Conservation (phyloP, 208 protist species). For the Tetramitus jugosus region DNA sequence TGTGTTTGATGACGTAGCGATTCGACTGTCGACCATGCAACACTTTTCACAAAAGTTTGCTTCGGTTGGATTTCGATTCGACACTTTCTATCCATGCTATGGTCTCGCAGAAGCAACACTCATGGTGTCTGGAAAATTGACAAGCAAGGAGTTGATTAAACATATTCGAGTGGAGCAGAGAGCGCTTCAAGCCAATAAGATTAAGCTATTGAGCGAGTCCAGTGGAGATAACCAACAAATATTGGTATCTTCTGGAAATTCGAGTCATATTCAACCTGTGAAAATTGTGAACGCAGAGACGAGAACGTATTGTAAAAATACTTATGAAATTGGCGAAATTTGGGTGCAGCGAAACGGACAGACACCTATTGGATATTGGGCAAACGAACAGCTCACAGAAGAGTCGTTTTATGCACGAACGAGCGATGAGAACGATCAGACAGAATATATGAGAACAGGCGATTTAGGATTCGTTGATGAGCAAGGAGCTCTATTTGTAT, state of each 20-base stretch:
- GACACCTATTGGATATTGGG: neutral
- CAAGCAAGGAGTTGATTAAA: too few relatives aligned
- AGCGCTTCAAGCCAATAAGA: neutral
- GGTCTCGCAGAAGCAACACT: slow-evolving; percentile 39
- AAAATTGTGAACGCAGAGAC: neutral
- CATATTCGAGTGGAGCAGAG: neutral
- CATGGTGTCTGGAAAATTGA: neutral
- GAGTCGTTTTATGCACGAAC: neutral
- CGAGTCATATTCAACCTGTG: neutral
- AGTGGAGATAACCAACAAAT: neutral
- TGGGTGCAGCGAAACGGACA: neutral
- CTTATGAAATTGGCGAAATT: neutral
- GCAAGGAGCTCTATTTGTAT: neutral
- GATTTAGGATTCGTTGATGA: neutral
- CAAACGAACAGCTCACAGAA: neutral
- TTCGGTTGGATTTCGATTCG: neutral
- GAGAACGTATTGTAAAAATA: neutral
- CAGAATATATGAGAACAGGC: neutral
- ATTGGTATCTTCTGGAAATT: neutral
- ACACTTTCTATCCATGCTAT: slow-evolving; percentile 34
- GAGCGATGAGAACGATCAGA: neutral
- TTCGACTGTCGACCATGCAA: slow-evolving; percentile 17
- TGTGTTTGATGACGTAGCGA: too few relatives aligned
- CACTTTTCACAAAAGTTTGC: slow-evolving; percentile 27
- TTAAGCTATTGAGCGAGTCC: neutral